Evolutionary conservation across 371 early-diverging fungal genomes (phyloP).

Genomic region (Thermomucor indicae-seudaticae): DNA sequence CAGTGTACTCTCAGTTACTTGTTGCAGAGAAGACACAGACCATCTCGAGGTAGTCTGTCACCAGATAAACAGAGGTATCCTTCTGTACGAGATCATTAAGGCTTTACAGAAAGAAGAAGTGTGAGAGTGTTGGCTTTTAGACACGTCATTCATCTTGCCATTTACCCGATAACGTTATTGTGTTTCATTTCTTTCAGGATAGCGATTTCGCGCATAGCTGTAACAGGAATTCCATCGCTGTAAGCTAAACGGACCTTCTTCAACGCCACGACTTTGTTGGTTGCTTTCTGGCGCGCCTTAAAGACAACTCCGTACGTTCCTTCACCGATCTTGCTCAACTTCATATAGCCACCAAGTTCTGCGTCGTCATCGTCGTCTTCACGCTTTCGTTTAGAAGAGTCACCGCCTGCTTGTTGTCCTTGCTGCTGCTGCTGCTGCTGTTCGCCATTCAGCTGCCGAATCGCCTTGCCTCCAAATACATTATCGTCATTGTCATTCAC

Average conservation of each 20-base stretch:
- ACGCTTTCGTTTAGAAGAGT: too few relatives aligned
- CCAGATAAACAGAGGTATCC: conserved; percentile 89
- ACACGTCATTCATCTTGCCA: conserved; percentile 1
- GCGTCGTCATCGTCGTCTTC: conserved; percentile 6
- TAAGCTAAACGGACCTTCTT: conserved; percentile 92
- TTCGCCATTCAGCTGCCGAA: too few relatives aligned
- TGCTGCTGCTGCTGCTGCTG: too few relatives aligned
- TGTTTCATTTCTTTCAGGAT: conserved; percentile 95
- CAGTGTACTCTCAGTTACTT: background rate
- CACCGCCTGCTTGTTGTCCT: too few relatives aligned
- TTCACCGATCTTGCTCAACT: conserved; percentile 94
- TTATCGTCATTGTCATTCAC: too few relatives aligned
- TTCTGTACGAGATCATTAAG: conserved; percentile 91
- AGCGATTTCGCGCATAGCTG: conserved; percentile 96
- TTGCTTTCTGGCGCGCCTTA: conserved; percentile 77
- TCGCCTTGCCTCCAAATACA: too few relatives aligned
- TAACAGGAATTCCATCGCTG: conserved; percentile 92
- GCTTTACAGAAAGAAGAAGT: conserved; percentile 36
- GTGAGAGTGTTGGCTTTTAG: background rate
- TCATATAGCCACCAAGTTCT: conserved; percentile 56
- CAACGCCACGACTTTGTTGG: conserved; percentile 85
- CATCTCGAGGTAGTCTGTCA: conserved; percentile 95
- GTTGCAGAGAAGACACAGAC: conserved; percentile 8
- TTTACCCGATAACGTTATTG: conserved; percentile 86
- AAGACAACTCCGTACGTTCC: conserved; percentile 98